A percentile compares a stretch with the other conserved stretches of the same genome.
Conservation (phyloP, 1,284 basidiomycete genomes). For the Leccinum laetum region DNA sequence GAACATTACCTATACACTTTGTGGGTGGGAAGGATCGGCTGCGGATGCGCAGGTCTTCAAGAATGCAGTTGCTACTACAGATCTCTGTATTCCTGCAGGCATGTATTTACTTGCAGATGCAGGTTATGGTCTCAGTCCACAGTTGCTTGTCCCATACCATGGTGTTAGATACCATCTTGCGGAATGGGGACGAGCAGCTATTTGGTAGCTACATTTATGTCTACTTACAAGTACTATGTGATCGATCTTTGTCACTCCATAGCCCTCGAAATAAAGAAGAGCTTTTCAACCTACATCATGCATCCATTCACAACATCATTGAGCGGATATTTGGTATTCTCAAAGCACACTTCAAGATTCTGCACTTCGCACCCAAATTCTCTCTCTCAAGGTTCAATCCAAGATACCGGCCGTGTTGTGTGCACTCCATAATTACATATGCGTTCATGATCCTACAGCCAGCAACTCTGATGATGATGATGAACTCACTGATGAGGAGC, state of each 20-base stretch:
- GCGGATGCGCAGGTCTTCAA: conserved; percentile 9
- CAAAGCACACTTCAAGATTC: neutral
- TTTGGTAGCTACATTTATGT: neutral
- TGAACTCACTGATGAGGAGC: neutral
- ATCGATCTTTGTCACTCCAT: no score
- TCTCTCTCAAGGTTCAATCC: neutral
- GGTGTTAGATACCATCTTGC: conserved; percentile 4
- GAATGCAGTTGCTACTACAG: neutral
- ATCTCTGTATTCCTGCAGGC: conserved; percentile 7
- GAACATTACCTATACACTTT: neutral
- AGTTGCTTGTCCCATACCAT: neutral
- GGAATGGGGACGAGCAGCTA: neutral
- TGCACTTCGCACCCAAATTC: neutral
- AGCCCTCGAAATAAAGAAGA: neutral
- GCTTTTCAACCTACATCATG: neutral
- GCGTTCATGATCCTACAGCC: neutral
- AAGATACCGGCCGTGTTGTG: neutral
- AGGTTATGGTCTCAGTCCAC: neutral
- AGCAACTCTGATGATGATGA: no score
- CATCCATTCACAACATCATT: neutral
- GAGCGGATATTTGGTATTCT: neutral
- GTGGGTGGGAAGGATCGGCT: conserved; percentile 13
- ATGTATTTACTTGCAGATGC: conserved; percentile 18
- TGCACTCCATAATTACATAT: neutral
- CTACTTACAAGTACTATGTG: no score